These are phyloP conservation scores for Periconia macrospinosa DNA, from an alignment of 2,329 filamentous ascomycete species.

Conservation along the genomic window DNA sequence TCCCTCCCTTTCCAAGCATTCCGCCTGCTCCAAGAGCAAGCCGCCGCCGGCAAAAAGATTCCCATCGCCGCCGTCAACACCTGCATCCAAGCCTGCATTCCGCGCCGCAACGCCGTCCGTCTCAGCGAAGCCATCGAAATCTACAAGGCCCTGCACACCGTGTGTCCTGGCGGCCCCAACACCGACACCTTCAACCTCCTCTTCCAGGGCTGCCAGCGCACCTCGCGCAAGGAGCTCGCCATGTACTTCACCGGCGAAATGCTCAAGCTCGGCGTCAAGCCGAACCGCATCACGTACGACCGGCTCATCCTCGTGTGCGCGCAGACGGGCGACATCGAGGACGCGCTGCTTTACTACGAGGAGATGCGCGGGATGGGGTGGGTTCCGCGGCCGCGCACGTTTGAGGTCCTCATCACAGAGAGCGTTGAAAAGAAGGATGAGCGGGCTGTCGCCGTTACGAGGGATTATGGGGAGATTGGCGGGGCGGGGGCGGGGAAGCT, in stretches of 20 bases:
- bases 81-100: slow-evolving; percentile 56
- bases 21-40: slow-evolving; percentile 59
- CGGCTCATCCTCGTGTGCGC: slow-evolving; percentile 62
- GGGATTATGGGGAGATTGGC: slow-evolving; percentile 15
- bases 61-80: slow-evolving; percentile 56
- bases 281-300: slow-evolving; percentile 64
- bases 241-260: slow-evolving; percentile 67
- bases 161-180: slow-evolving; percentile 50
- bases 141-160: slow-evolving; percentile 62
- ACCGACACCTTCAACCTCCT: slow-evolving; percentile 65
- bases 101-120: slow-evolving; percentile 31
- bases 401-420: slow-evolving; percentile 29
- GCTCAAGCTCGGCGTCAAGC: slow-evolving; percentile 56
- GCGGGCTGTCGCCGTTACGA: slow-evolving; percentile 32
- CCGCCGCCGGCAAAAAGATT: slow-evolving; percentile 51
- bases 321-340: slow-evolving; percentile 40
- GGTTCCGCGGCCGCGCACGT: slow-evolving; percentile 35
- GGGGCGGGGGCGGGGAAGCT: background rate
- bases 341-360: slow-evolving; percentile 53
- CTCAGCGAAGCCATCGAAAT: slow-evolving; percentile 58
- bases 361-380: slow-evolving; percentile 49
- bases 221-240: slow-evolving; percentile 54
- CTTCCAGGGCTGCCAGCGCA: slow-evolving; percentile 52
- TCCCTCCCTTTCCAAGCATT: slow-evolving; percentile 58
- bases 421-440: slow-evolving; percentile 29